Conservation (phyloP, 2,329 filamentous ascomycete genomes). For the Aspergillus felis region DNA sequence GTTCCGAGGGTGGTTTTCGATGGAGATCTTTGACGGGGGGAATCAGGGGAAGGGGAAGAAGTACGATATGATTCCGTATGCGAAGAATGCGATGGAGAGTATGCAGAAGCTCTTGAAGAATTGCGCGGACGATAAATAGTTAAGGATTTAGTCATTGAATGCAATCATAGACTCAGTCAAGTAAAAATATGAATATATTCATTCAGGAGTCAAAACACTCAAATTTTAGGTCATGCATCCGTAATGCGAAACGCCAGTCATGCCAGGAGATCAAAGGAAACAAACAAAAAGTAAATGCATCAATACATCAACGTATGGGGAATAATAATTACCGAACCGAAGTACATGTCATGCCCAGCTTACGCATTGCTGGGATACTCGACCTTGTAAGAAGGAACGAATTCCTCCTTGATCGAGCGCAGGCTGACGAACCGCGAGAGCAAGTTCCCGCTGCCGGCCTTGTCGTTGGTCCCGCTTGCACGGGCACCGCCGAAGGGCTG, state of each 20-base stretch:
- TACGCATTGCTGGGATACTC: conserved; percentile 71
- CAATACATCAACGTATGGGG: conserved; percentile 17
- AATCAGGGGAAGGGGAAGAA: conserved; percentile 51
- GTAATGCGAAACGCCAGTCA: conserved; percentile 1
- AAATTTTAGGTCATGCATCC: neutral
- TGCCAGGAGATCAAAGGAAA: neutral
- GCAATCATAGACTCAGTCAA: conserved; percentile 13
- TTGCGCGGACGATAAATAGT: conserved; percentile 19
- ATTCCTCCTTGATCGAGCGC: conserved; percentile 72
- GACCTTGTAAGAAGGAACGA: conserved; percentile 59
- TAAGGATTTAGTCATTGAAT: neutral
- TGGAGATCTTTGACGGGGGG: conserved; percentile 66
- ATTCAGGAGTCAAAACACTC: neutral
- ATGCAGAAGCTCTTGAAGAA: conserved; percentile 44
- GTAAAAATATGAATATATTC: neutral
- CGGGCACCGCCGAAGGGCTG: conserved; percentile 68
- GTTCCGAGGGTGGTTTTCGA: conserved; percentile 62
- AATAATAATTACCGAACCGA: conserved; percentile 1
- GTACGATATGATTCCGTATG: conserved; percentile 48
- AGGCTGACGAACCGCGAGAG: conserved; percentile 64
- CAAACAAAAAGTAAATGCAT: conserved; percentile 3
- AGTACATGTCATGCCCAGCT: neutral
- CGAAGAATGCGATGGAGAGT: conserved; percentile 49
- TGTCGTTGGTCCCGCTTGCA: conserved; percentile 69
- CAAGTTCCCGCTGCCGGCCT: conserved; percentile 64